Evolutionary conservation across 1,139 yeast species (phyloP).

Genomic region (Debaryomycetaceae sp.): DNA sequence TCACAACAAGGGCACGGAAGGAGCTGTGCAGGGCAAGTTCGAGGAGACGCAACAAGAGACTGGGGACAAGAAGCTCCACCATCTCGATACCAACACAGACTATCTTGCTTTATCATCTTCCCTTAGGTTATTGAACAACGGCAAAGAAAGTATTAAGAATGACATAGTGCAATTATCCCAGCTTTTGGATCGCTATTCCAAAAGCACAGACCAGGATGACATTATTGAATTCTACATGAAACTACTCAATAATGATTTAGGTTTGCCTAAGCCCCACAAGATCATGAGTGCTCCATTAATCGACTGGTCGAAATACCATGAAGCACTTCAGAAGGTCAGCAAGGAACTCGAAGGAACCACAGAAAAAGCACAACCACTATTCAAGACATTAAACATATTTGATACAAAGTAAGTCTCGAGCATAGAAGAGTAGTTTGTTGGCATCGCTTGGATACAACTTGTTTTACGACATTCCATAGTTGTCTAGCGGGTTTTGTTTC

Average conservation of each 20-base stretch:
- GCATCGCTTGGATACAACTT: not conserved
- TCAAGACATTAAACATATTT: conserved; percentile 27
- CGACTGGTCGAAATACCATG: conserved; percentile 35
- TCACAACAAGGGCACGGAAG: conserved; percentile 2
- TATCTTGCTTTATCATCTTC: conserved; percentile 37
- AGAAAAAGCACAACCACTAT: conserved; percentile 19
- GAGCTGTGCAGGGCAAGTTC: not conserved
- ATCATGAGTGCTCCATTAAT: conserved; percentile 35
- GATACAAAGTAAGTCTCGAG: conserved; percentile 5
- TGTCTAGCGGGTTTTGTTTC: too few species aligned
- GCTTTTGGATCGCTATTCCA: conserved; percentile 17
- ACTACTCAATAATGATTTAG: conserved; percentile 26
- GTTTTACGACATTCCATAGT: too few species aligned
- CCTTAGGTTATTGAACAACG: conserved; percentile 26
- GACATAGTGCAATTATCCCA: conserved; percentile 35
- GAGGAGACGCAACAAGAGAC: not conserved
- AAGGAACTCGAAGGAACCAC: conserved; percentile 10
- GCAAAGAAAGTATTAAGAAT: conserved; percentile 21
- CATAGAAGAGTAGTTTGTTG: not conserved
- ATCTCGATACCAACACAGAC: conserved; percentile 33
- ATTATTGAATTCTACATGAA: conserved; percentile 26
- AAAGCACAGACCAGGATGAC: conserved; percentile 20
- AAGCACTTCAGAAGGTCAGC: conserved; percentile 12
- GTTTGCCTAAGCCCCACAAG: conserved; percentile 35
- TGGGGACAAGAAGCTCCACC: not conserved